Conservation (phyloP, 768 basidiomycete species). For the Tricholoma saponaceum region DNA sequence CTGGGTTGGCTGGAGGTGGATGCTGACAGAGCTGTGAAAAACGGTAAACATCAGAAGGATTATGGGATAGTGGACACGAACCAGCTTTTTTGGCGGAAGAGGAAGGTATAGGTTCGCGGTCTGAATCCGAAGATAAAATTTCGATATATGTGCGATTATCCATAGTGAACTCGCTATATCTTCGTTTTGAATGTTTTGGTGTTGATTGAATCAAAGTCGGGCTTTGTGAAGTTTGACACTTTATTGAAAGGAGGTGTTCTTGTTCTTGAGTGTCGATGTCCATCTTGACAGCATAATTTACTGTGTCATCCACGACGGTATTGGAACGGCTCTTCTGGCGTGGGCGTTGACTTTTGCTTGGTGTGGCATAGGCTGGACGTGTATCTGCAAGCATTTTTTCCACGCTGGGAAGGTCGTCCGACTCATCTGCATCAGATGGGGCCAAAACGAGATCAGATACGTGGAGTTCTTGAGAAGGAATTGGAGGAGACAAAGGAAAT, state of each 20-base stretch:
- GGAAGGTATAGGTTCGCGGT: neutral
- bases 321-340: neutral
- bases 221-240: neutral
- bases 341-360: neutral
- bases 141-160: neutral
- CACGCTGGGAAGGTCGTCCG: constrained; percentile 2
- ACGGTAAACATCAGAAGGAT: neutral
- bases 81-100: neutral
- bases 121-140: neutral
- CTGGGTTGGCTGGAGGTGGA: neutral
- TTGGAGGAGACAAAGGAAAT: constrained; percentile 12
- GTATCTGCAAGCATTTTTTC: constrained; percentile 4
- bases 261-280: neutral
- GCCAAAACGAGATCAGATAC: neutral
- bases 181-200: neutral
- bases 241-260: neutral
- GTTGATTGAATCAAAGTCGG: too few species aligned
- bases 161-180: neutral
- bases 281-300: neutral
- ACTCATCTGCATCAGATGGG: constrained; percentile 4
- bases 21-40: neutral
- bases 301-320: too few species aligned
- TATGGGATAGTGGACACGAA: neutral
- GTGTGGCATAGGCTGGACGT: constrained; percentile 3
- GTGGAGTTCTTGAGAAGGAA: constrained; percentile 1